These are phyloP conservation scores for Leccinum obscurum DNA, from an alignment of 768 basidiomycete genomes.

Conservation along the genomic window DNA sequence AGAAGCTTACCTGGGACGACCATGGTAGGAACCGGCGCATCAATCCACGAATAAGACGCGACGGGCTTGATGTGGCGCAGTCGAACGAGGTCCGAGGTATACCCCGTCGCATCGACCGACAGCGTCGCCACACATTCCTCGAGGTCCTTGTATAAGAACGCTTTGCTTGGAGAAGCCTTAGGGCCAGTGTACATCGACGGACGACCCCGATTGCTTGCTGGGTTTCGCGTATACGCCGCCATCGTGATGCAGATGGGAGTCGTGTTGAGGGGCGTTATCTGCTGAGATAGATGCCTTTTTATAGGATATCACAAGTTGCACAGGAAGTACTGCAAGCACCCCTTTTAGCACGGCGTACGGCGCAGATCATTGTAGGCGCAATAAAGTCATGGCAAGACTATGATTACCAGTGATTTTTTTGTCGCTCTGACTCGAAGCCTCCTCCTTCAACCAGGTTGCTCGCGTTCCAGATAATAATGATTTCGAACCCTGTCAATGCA, in stretches of 20 bases:
- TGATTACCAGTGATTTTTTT: no score
- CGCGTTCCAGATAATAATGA: no score
- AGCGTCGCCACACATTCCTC: conserved; percentile 19
- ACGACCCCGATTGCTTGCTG: not conserved
- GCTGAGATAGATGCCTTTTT: not conserved
- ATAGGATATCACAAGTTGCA: conserved; percentile 5
- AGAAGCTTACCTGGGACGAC: conserved; percentile 46
- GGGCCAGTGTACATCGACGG: not conserved
- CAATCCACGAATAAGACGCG: conserved; percentile 58
- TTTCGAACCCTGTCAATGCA: no score
- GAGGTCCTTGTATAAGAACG: conserved; percentile 28
- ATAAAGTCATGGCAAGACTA: not conserved
- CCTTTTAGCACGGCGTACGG: conserved; percentile 3
- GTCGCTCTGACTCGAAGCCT: no score
- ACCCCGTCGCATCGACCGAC: conserved; percentile 7
- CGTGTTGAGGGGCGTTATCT: not conserved
- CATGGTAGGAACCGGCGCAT: conserved; percentile 45
- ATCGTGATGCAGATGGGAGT: conserved; percentile 9
- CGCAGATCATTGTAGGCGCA: conserved; percentile 14
- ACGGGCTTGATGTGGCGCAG: conserved; percentile 43
- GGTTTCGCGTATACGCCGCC: conserved; percentile 17
- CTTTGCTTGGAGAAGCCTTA: not conserved
- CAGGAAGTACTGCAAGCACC: not conserved
- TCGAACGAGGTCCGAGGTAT: conserved; percentile 25
- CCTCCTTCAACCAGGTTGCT: no score